phyloP scores from a whole-genome alignment of 768 basidiomycete species.

The Lentinula sp. region DNA sequence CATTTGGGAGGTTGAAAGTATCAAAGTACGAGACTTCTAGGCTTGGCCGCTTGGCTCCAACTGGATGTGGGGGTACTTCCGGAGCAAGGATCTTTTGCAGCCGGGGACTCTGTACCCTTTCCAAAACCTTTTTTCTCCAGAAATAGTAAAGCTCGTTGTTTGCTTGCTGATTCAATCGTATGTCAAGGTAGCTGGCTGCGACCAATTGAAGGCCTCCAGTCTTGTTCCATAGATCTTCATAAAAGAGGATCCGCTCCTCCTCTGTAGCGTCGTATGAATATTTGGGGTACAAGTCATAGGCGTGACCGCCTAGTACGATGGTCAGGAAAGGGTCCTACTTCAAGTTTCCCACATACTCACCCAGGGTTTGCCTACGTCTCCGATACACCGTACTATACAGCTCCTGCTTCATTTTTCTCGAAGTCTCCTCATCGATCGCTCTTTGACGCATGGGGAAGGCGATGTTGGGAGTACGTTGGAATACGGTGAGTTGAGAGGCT shows the following conservation, averaged over 20 bases:
- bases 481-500: constrained; percentile 18
- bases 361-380: constrained; percentile 16
- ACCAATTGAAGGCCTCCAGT: constrained; percentile 15
- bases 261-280: constrained; percentile 11
- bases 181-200: constrained; percentile 14
- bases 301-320: constrained; percentile 10
- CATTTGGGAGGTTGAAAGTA: constrained; percentile 19
- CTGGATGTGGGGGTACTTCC: constrained; percentile 14
- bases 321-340: background rate
- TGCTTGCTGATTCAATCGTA: constrained; percentile 11
- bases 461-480: constrained; percentile 22
- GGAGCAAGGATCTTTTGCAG: constrained; percentile 21
- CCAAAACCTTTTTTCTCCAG: constrained; percentile 18
- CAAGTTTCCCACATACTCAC: background rate
- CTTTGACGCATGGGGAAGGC: constrained; percentile 17
- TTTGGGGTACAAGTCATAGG: constrained; percentile 9
- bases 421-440: constrained; percentile 8
- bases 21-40: constrained; percentile 18
- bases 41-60: constrained; percentile 16
- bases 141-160: constrained; percentile 20
- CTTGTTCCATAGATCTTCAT: constrained; percentile 16
- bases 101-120: constrained; percentile 12
- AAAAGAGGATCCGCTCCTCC: constrained; percentile 16
- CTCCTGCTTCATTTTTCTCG: constrained; percentile 13
- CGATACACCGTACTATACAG: constrained; percentile 14